Base-by-base conservation (phyloP, 257 asterid species). In the Solanum neorickii region DNA sequence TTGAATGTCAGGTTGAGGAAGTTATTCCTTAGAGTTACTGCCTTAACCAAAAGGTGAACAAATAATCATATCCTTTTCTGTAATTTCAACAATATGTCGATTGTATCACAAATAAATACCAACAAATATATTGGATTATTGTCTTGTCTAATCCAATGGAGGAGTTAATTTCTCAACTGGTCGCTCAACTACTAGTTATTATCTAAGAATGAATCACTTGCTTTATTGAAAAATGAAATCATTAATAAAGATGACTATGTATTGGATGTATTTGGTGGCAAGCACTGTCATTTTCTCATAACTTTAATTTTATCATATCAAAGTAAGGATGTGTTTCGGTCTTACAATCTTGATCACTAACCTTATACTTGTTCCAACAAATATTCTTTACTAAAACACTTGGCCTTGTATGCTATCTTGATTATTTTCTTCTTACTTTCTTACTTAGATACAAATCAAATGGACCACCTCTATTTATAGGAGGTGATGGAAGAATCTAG, bases 51-150 rank as follows among this genome's bases (percentile, higher is more conserved):
- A 95, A 9, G 93, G 93, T 27, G 82, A 87, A 87, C 94, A 91
- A 15, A 78, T 86, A 87, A 78, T 86, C 86, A 47, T 52, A 84
- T 93, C 90, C 88, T 89, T 93, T 69, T 66, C 90, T 86, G 97
- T 92, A 94, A 90, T 93, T 66, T 87, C 97, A 42, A 93, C 89
- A 21, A 91, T 93, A 87, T 89, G 93, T 47, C 92, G 95, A 89
- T 97, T 95, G 96, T 93, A 90, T 80, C 72, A 90, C 23, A 56
- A 3, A 18, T 16, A 44, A 27, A 14, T 7, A 69, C 76, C 23
- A 69, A 44, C 56, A 12, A 56, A 72, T 60, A 20, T 27, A 68
- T 68, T 29, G 84, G 33, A 70, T 86, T 37, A 83, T 47, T 27
- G 5, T 9, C 66, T 27, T 49, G 6, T 37, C 86, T 7, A 9